Base-by-base conservation (phyloP, 2,329 filamentous ascomycete species). In the Beauveria brongniartii region DNA sequence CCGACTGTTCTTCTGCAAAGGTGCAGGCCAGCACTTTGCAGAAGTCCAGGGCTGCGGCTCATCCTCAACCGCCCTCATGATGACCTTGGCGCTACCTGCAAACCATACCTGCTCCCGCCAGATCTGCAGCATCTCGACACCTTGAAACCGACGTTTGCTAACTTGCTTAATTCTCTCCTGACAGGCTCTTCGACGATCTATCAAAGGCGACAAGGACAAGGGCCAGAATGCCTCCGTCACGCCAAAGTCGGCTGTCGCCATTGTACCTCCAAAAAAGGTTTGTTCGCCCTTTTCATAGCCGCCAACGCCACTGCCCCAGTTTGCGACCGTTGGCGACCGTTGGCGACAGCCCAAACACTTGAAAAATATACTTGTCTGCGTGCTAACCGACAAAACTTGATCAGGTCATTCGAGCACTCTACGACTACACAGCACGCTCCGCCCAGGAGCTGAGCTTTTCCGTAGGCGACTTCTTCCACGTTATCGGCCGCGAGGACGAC, bases 381-480 rank as follows among this genome's bases (percentile, higher is more conserved):
- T 52, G 22, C 56, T 61, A 28, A 61, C 43, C 20, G 5, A 34
- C 7, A 44, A 44, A 34, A n/a, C 30, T 22, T 54, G 52, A n/a
- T 26, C 70, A 97, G 92, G 92, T 99, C 63, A 99, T 99, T 74
- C 92, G 93, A 80, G 94, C 94, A 34, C 87, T 97, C 62, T 96
- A 96, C 81, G 91, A 95, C 74, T 96, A 96, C 77, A 83, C 88
- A 70, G 90, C 92, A 63, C 83, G 88, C 69, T 85, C 86, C 63
- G 77, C 77, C 58, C 88, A 93, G 72, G 88, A 96, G 78, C 81
- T 99, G 69, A 88, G 89, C 72, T 99, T 99, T 76, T 91, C 88
- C 66, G 90, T 91, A 72, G 94, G 94, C 70, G 94, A 99, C 74
- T 99, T 97, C 75, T 94, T 99, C 73, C 93, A 97, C 78, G 94